Conservation (phyloP, 805 yeast species). For the Diddensiella santjacobensis region DNA sequence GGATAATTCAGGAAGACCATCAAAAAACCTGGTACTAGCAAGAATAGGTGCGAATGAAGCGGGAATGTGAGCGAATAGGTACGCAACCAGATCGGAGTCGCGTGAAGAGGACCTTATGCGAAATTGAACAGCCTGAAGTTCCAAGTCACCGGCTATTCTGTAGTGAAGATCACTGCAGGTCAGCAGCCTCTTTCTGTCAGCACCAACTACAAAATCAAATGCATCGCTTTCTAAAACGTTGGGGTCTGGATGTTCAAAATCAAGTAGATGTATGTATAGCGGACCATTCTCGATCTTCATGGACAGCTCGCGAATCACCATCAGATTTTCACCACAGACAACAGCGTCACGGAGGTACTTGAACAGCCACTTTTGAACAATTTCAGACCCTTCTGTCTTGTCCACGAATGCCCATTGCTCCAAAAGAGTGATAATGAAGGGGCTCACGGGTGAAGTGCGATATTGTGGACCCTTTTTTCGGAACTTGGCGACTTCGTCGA, state of each 20-base stretch:
- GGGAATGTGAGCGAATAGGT: constrained; percentile 4
- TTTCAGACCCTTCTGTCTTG: constrained; percentile 26
- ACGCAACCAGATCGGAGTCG: constrained; percentile 3
- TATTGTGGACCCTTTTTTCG: constrained; percentile 11
- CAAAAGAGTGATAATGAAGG: constrained; percentile 51
- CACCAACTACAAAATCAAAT: constrained; percentile 15
- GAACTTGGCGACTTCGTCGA: constrained; percentile 43
- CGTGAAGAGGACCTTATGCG: constrained; percentile 1
- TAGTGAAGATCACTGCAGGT: constrained; percentile 7
- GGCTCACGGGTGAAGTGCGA: constrained; percentile 44
- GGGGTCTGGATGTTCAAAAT: background rate
- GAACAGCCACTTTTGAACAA: constrained; percentile 47
- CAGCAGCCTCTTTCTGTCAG: background rate
- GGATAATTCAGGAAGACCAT: background rate
- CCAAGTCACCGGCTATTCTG: constrained; percentile 7
- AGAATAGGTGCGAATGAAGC: background rate
- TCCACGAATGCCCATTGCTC: constrained; percentile 68
- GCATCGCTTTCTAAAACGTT: constrained; percentile 1
- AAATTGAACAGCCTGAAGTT: constrained; percentile 14
- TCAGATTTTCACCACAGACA: constrained; percentile 57
- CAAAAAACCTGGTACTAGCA: background rate
- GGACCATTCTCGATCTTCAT: background rate
- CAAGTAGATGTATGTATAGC: background rate
- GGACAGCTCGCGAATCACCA: constrained; percentile 13
- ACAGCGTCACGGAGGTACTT: constrained; percentile 45